These are phyloP conservation scores for Viridothelium virens DNA, from an alignment of 495 filamentous ascomycete species.

Conservation along the genomic window DNA sequence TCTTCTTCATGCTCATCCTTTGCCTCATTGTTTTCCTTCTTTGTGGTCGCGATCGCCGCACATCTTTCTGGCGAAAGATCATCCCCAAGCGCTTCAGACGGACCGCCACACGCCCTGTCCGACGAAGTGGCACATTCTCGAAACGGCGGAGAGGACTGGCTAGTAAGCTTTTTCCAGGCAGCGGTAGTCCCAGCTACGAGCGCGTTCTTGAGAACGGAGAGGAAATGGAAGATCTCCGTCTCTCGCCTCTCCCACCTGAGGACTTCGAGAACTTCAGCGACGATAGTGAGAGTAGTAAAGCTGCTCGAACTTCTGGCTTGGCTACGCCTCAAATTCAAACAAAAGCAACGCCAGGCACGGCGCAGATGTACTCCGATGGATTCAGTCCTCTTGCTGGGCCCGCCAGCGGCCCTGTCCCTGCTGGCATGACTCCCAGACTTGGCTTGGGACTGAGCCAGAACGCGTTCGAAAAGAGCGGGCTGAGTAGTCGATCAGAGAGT, in stretches of 20 bases:
- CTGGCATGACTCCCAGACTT: slow-evolving; percentile 26
- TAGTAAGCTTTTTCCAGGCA: slow-evolving; percentile 50
- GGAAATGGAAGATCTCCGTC: slow-evolving; percentile 38
- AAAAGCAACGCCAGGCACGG: slow-evolving; percentile 25
- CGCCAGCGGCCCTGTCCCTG: slow-evolving; percentile 18
- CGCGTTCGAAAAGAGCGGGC: slow-evolving; percentile 62
- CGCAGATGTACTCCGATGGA: slow-evolving; percentile 17
- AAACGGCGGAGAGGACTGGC: slow-evolving; percentile 36
- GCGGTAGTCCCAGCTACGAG: slow-evolving; percentile 55
- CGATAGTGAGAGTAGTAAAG: slow-evolving; percentile 42
- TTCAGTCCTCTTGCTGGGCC: slow-evolving; percentile 36
- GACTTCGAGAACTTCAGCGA: slow-evolving; percentile 61
- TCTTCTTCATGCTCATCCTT: slow-evolving; percentile 67
- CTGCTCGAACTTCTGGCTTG: slow-evolving; percentile 52
- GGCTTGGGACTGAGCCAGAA: slow-evolving; percentile 43
- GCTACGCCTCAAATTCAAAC: slow-evolving; percentile 48
- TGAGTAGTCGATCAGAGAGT: slow-evolving; percentile 74
- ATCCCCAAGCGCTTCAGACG: slow-evolving; percentile 41
- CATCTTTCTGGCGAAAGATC: slow-evolving; percentile 54
- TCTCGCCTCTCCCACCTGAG: background rate
- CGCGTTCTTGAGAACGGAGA: slow-evolving; percentile 76
- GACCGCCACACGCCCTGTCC: slow-evolving; percentile 18
- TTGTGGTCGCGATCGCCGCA: slow-evolving; percentile 62
- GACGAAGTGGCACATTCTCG: slow-evolving; percentile 46
- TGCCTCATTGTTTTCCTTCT: slow-evolving; percentile 58